phyloP scores from a whole-genome alignment of 352 stramenopile species.

The Halophytophthora polymorphica region DNA sequence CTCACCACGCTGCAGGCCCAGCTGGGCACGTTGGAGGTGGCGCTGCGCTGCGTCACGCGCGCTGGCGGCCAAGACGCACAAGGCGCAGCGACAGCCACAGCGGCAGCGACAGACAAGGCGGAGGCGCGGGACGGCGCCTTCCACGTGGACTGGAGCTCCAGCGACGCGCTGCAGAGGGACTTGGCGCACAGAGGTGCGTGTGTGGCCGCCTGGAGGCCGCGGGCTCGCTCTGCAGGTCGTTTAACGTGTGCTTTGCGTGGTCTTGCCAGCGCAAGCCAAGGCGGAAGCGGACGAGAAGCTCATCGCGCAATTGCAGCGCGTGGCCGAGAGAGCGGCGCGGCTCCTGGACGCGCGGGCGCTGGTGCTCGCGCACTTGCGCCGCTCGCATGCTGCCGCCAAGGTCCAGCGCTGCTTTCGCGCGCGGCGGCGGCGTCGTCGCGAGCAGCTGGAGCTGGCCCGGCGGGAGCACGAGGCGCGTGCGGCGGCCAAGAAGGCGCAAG shows the following conservation, averaged over 20 bases:
- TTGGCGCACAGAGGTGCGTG: conserved; percentile 37
- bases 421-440: conserved; percentile 8
- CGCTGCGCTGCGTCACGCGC: conserved; percentile 18
- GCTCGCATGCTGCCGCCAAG: conserved; percentile 23
- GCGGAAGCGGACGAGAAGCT: conserved; percentile 36
- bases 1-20: conserved; percentile 26
- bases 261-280: conserved; percentile 23
- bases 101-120: neutral
- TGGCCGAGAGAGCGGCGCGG: conserved; percentile 11
- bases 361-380: conserved; percentile 18
- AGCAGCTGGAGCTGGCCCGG: conserved; percentile 10
- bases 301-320: conserved; percentile 31
- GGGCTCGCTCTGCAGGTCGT: no score
- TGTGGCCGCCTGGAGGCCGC: neutral
- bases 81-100: neutral
- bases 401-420: conserved; percentile 37
- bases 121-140: conserved; percentile 20
- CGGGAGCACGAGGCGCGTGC: conserved; percentile 23
- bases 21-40: conserved; percentile 37
- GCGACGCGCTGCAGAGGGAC: conserved; percentile 44
- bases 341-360: conserved; percentile 19
- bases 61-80: neutral
- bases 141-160: conserved; percentile 55
- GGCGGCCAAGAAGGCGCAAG: conserved; percentile 28
- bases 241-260: no score